Evolutionary conservation across 306 rosid genomes (phyloP).

Genomic region (Styphnolobium japonicum): DNA sequence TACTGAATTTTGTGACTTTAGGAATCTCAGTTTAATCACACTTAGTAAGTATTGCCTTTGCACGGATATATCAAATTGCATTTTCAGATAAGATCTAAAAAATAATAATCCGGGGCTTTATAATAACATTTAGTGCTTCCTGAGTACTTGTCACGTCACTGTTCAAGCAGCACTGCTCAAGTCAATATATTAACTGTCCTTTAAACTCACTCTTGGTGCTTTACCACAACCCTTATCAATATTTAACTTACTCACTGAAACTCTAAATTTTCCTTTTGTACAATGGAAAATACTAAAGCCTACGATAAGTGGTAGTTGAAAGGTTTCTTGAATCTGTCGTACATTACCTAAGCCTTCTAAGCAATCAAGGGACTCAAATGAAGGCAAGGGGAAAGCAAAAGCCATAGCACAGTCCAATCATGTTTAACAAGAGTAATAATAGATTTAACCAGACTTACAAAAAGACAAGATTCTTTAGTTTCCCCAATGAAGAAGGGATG

Average conservation of each 20-base stretch:
- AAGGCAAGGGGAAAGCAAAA: not conserved
- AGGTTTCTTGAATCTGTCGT: constrained; percentile 6
- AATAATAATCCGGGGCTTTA: not conserved
- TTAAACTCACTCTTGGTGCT: not conserved
- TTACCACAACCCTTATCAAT: not conserved
- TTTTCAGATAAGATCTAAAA: not conserved
- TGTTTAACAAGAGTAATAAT: not conserved
- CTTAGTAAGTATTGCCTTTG: not conserved
- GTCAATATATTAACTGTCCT: not conserved
- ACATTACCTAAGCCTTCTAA: not conserved
- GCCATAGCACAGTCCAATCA: not conserved
- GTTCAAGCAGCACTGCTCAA: not conserved
- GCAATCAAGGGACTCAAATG: not conserved
- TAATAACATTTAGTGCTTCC: not conserved
- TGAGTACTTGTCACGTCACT: not conserved
- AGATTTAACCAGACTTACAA: constrained; percentile 61
- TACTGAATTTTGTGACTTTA: not conserved
- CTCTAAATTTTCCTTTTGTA: not conserved
- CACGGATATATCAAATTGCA: not conserved
- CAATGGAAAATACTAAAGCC: not conserved
- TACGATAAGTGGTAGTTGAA: not conserved
- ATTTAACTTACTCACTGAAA: not conserved
- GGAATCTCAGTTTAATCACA: not conserved
- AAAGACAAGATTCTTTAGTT: constrained; percentile 86
- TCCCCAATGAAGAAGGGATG: constrained; percentile 75